Evolutionary conservation across 1,284 basidiomycete species (phyloP).

Genomic region (Ceratobasidium sp.): DNA sequence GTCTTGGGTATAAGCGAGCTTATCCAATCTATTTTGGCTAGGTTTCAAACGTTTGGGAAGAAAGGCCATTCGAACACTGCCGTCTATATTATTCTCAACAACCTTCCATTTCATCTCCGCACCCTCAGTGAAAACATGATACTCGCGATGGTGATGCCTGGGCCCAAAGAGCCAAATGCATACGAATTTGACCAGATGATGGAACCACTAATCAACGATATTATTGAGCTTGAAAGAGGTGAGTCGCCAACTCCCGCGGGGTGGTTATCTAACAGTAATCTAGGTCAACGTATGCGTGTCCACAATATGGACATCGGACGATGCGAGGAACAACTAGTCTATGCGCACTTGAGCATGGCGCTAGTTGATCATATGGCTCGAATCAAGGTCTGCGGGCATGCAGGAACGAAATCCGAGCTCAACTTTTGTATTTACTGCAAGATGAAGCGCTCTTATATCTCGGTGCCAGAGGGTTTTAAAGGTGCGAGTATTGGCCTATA

Average conservation of each 20-base stretch:
- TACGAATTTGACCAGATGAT: slow-evolving; percentile 29
- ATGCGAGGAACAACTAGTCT: background rate
- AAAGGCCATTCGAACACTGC: background rate
- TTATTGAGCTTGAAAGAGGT: slow-evolving; percentile 13
- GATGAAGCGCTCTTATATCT: background rate
- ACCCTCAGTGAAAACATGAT: slow-evolving; percentile 9
- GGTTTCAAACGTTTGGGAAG: background rate
- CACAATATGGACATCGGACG: background rate
- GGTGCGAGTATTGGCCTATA: background rate
- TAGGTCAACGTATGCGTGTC: background rate
- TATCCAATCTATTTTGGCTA: background rate
- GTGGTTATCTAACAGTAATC: background rate
- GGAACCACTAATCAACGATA: slow-evolving; percentile 24
- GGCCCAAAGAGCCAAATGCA: slow-evolving; percentile 16
- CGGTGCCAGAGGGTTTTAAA: background rate
- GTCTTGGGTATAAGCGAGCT: background rate
- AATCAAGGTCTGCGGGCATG: slow-evolving; percentile 3
- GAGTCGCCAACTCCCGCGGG: background rate
- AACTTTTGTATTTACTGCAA: slow-evolving; percentile 23
- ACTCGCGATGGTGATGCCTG: slow-evolving; percentile 22
- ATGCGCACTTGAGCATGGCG: background rate
- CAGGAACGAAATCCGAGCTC: background rate
- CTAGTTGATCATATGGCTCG: slow-evolving; percentile 8
- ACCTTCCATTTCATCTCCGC: slow-evolving; percentile 48
- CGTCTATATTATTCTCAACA: slow-evolving; percentile 23